Percentiles rank a stretch among this genome's conserved stretches.
phyloP scores from a whole-genome alignment of 2,329 filamentous ascomycete genomes.

The Saccharata proteae region DNA sequence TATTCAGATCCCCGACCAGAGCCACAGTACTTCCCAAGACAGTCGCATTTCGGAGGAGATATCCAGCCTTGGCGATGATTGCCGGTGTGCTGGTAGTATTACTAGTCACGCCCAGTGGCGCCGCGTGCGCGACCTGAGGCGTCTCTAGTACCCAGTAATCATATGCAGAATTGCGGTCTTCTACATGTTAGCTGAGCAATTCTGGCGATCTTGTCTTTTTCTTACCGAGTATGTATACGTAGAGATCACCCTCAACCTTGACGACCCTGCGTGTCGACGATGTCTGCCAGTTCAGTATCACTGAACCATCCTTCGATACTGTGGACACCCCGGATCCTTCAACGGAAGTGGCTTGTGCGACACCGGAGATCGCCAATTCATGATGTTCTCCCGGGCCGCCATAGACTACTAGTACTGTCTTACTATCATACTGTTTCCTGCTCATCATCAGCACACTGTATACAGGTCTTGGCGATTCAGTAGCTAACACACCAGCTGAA shows the following conservation, averaged over 20 bases:
- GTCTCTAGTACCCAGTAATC: constrained; percentile 64
- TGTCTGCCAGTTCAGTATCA: constrained; percentile 43
- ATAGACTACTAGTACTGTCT: constrained; percentile 52
- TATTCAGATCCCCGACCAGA: constrained; percentile 60
- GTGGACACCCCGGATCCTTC: constrained; percentile 31
- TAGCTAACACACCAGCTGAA: constrained; percentile 38
- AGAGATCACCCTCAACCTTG: constrained; percentile 36
- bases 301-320: constrained; percentile 29
- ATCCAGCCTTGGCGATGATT: constrained; percentile 51
- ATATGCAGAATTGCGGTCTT: constrained; percentile 56
- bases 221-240: constrained; percentile 45
- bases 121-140: too few relatives aligned
- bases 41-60: constrained; percentile 50
- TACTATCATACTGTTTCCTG: constrained; percentile 50
- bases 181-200: constrained; percentile 10
- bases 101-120: too few relatives aligned
- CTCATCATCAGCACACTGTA: constrained; percentile 34
- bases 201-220: not conserved
- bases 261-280: constrained; percentile 42
- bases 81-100: constrained; percentile 16
- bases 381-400: constrained; percentile 50
- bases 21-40: constrained; percentile 45
- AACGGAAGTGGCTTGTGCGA: constrained; percentile 21
- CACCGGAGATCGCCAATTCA: constrained; percentile 42
- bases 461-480: too few relatives aligned